Conservation (phyloP, 495 filamentous ascomycete species). For the Daldinia vernicosa region DNA sequence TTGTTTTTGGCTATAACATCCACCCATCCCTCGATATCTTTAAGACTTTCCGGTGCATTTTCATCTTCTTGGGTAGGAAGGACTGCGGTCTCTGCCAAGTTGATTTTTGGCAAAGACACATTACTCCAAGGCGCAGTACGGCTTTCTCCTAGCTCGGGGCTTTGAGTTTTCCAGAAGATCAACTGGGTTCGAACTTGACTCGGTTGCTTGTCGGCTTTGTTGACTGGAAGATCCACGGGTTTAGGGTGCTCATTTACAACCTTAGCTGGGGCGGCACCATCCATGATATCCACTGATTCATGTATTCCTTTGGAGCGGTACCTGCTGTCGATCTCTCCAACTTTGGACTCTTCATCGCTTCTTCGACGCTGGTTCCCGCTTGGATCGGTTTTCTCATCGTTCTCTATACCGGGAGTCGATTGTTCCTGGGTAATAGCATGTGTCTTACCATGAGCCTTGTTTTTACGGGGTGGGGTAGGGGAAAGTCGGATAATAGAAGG, state of each 20-base stretch:
- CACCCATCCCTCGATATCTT: neutral
- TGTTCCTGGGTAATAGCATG: neutral
- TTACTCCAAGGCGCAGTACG: neutral
- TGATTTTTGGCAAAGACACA: neutral
- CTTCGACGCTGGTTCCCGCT: neutral
- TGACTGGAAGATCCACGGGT: neutral
- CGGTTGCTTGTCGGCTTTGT: neutral
- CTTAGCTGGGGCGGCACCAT: neutral
- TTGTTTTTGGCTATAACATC: slow-evolving; percentile 3
- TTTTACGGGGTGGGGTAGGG: neutral
- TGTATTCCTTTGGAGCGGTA: neutral
- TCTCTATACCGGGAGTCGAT: neutral
- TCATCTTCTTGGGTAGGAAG: neutral
- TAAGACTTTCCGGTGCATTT: neutral
- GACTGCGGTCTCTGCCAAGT: neutral
- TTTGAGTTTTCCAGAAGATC: neutral
- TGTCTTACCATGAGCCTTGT: neutral
- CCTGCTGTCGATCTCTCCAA: neutral
- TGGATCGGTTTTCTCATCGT: neutral
- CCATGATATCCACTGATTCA: slow-evolving; percentile 2
- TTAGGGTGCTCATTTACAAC: neutral
- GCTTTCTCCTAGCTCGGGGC: neutral
- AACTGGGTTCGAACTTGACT: neutral
- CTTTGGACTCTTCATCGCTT: neutral
- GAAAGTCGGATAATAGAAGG: neutral